Percentiles rank a stretch among this genome's conserved stretches.
Evolutionary conservation across 2,329 filamentous ascomycete genomes (phyloP).

Genomic region (Paecilomyces sp.): DNA sequence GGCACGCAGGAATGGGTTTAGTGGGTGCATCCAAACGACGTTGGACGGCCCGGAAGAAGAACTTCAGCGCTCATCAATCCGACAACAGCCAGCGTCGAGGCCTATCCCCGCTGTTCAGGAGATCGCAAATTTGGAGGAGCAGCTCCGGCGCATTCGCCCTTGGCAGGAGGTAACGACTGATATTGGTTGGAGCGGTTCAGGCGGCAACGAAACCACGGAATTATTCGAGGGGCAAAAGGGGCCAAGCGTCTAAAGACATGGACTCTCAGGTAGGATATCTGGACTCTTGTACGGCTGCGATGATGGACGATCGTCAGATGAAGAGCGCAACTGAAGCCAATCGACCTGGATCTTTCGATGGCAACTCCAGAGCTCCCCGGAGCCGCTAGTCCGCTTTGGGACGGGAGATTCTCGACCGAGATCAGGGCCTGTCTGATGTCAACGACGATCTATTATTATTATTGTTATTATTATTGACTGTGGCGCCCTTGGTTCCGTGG

Average conservation of each 20-base stretch:
- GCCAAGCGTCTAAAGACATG: background rate
- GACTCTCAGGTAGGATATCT: background rate
- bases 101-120: slow-evolving; percentile 14
- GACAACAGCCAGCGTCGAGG: slow-evolving; percentile 15
- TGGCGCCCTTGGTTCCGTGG: background rate
- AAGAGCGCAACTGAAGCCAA: background rate
- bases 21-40: slow-evolving; percentile 78
- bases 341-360: background rate
- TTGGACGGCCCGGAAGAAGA: slow-evolving; percentile 30
- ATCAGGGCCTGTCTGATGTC: background rate
- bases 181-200: background rate
- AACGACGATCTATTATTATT: background rate
- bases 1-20: slow-evolving; percentile 97
- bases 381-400: slow-evolving; percentile 8
- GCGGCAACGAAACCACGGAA: background rate
- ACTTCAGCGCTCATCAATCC: slow-evolving; percentile 32
- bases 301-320: background rate
- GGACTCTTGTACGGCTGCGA: background rate
- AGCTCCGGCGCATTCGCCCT: slow-evolving; percentile 23
- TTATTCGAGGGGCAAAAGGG: background rate
- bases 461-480: no score
- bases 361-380: slow-evolving; percentile 5
- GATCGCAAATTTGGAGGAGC: slow-evolving; percentile 20
- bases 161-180: slow-evolving; percentile 3
- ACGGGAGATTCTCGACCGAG: background rate